Conservation (phyloP, 75 land plant species). For the Cunninghamia lanceolata region DNA sequence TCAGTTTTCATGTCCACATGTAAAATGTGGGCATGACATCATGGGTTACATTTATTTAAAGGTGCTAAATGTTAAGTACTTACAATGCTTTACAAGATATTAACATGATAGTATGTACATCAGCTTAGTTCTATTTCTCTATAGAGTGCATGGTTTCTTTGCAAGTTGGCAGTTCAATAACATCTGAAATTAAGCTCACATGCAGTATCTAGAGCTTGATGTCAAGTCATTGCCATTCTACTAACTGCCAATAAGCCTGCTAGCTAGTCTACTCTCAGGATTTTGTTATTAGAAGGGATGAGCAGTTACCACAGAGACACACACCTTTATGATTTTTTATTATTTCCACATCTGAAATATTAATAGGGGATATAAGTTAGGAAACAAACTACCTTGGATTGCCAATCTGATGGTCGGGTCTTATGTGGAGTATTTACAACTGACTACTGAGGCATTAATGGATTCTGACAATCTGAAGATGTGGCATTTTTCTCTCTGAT, state of each 20-base stretch:
- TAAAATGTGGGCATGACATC: too few species aligned
- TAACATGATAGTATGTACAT: background rate
- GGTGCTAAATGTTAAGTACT: background rate
- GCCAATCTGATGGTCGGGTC: background rate
- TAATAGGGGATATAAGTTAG: background rate
- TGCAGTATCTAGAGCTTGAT: background rate
- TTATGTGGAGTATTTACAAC: background rate
- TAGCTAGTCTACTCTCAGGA: background rate
- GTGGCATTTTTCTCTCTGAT: background rate
- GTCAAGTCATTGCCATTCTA: background rate
- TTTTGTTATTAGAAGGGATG: background rate
- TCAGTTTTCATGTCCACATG: too few species aligned
- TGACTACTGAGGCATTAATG: background rate
- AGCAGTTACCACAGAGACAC: background rate
- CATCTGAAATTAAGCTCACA: background rate
- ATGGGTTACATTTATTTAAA: too few species aligned
- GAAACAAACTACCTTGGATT: background rate
- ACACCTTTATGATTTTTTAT: background rate
- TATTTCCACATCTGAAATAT: background rate
- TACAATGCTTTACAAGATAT: background rate
- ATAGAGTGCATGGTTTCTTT: background rate
- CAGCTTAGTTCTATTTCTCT: background rate
- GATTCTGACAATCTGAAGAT: background rate
- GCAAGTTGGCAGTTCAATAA: background rate
- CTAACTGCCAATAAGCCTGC: background rate